phyloP scores from a whole-genome alignment of 768 basidiomycete species.

The Russula sp. region DNA sequence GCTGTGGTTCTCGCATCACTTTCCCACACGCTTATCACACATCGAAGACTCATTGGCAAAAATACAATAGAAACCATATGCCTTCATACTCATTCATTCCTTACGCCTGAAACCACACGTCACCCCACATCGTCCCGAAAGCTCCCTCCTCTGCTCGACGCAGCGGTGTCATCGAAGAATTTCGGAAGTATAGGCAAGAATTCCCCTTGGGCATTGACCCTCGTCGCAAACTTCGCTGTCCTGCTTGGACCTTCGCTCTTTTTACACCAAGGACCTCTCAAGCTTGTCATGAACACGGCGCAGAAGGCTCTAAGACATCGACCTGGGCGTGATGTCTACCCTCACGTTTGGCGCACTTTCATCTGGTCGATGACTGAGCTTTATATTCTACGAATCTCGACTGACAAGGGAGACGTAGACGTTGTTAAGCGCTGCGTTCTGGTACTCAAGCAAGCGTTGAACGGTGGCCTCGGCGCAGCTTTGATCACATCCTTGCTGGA shows the following conservation, averaged over 20 bases:
- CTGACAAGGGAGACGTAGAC: conserved; percentile 1
- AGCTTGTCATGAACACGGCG: conserved; percentile 20
- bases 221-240: conserved; percentile 17
- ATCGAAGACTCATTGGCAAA: conserved; percentile 7
- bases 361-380: conserved; percentile 29
- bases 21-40: conserved; percentile 17
- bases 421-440: conserved; percentile 17
- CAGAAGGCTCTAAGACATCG: conserved; percentile 17
- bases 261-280: conserved; percentile 19
- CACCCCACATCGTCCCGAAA: conserved; percentile 24
- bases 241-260: conserved; percentile 26
- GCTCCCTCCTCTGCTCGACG: conserved; percentile 16
- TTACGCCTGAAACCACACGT: conserved; percentile 24
- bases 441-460: conserved; percentile 23
- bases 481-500: conserved; percentile 16
- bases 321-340: conserved; percentile 24
- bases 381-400: conserved; percentile 8
- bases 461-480: conserved; percentile 19
- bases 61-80: conserved; percentile 18
- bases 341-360: conserved; percentile 26
- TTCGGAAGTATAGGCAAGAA: conserved; percentile 11
- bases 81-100: conserved; percentile 19
- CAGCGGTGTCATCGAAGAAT: conserved; percentile 14
- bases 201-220: conserved; percentile 22
- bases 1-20: conserved; percentile 16